Conservation (phyloP, 2,329 filamentous ascomycete genomes). For the Xylariaceae sp. region DNA sequence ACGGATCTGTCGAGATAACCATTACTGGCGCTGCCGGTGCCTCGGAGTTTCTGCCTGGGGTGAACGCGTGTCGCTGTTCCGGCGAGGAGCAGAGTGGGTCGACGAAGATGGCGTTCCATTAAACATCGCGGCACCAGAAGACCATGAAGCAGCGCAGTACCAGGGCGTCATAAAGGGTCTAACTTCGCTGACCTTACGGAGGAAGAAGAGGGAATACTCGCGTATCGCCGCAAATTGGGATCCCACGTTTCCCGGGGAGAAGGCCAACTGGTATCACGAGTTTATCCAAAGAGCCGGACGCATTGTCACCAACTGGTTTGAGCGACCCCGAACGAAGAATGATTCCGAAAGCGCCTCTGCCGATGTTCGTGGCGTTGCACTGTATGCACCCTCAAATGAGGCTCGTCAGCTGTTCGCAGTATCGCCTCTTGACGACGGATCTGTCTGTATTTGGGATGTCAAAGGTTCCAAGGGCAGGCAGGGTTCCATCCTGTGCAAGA, state of each 20-base stretch:
- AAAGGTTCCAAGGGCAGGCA: slow-evolving; percentile 48
- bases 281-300: slow-evolving; percentile 78
- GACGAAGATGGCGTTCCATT: slow-evolving; percentile 27
- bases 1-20: slow-evolving; percentile 64
- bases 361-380: slow-evolving; percentile 68
- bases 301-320: slow-evolving; percentile 70
- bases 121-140: slow-evolving; percentile 18
- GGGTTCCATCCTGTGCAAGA: slow-evolving; percentile 62
- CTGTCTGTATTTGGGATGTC: slow-evolving; percentile 81
- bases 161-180: slow-evolving; percentile 27
- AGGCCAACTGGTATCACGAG: slow-evolving; percentile 79
- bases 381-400: slow-evolving; percentile 53
- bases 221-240: slow-evolving; percentile 77
- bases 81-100: slow-evolving; percentile 40
- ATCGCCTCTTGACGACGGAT: slow-evolving; percentile 78
- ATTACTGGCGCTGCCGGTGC: slow-evolving; percentile 70
- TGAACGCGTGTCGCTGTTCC: slow-evolving; percentile 47
- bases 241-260: slow-evolving; percentile 65
- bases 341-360: slow-evolving; percentile 42
- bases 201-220: slow-evolving; percentile 37
- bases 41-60: slow-evolving; percentile 66
- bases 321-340: slow-evolving; percentile 49
- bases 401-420: slow-evolving; percentile 57
- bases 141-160: slow-evolving; percentile 27
- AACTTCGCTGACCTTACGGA: slow-evolving; percentile 23